A percentile compares a stretch with the other conserved stretches of the same genome.
phyloP scores from a whole-genome alignment of 352 stramenopile species.

The Phytopythium sindhum region DNA sequence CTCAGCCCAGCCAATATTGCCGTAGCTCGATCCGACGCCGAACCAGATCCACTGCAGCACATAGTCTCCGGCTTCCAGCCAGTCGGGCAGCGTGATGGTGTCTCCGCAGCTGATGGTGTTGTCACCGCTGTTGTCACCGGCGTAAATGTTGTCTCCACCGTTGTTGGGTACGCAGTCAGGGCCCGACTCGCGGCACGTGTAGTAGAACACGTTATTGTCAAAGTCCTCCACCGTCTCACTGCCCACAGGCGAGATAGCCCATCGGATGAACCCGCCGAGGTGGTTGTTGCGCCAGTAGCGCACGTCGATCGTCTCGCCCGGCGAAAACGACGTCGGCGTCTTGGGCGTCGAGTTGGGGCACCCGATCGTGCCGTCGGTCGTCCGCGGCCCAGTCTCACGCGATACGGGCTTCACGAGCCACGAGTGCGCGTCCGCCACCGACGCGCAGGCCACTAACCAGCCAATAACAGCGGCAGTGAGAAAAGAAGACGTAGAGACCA shows the following conservation, averaged over 20 bases:
- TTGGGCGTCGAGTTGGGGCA: constrained; percentile 30
- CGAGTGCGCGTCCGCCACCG: constrained; percentile 27
- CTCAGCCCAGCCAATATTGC: constrained; percentile 47
- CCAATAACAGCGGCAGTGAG: neutral
- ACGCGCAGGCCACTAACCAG: neutral
- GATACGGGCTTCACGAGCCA: constrained; percentile 42
- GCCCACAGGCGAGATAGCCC: constrained; percentile 30
- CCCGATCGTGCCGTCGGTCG: constrained; percentile 27
- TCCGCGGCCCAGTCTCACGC: constrained; percentile 25
- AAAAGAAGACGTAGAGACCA: neutral
- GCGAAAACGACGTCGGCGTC: constrained; percentile 29
- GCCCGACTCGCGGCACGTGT: constrained; percentile 52
- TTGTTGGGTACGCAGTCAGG: constrained; percentile 32
- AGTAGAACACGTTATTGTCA: constrained; percentile 50
- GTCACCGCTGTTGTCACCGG: constrained; percentile 32
- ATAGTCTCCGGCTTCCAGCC: constrained; percentile 47
- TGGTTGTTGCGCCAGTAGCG: constrained; percentile 55
- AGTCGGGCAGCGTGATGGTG: constrained; percentile 47
- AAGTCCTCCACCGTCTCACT: constrained; percentile 33
- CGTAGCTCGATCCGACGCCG: constrained; percentile 41
- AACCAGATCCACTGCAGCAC: constrained; percentile 60
- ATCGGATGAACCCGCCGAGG: constrained; percentile 56
- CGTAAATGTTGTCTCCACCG: constrained; percentile 35
- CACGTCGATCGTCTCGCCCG: constrained; percentile 45
- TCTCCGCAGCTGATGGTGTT: constrained; percentile 38